A percentile compares a stretch with the other conserved stretches of the same genome.
Conservation (phyloP, 306 rosid genomes). For the Vigna reflexopilosa region DNA sequence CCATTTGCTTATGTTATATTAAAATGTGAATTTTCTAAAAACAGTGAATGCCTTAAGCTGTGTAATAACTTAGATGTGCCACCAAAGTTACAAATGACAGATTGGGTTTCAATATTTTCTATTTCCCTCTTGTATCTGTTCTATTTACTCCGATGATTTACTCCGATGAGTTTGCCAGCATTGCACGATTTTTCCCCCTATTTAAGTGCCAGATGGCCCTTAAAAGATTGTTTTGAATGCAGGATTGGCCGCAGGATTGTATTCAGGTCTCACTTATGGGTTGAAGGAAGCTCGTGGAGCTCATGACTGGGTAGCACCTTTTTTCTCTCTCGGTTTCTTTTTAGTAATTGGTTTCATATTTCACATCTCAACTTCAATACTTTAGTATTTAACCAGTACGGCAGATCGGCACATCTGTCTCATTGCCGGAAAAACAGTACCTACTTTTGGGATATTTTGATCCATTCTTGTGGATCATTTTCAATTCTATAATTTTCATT, state of each 20-base stretch:
- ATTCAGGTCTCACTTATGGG: constrained; percentile 94
- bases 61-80: constrained; percentile 9
- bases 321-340: neutral
- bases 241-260: constrained; percentile 95
- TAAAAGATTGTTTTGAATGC: constrained; percentile 24
- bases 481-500: neutral
- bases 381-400: neutral
- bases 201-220: constrained; percentile 11
- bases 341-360: neutral
- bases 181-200: neutral
- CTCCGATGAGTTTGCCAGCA: neutral
- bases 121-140: constrained; percentile 10
- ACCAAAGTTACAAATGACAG: neutral
- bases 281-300: constrained; percentile 89
- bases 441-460: constrained; percentile 8
- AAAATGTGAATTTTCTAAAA: neutral
- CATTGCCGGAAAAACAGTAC: neutral
- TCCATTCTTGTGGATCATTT: constrained; percentile 7
- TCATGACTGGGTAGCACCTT: constrained; percentile 83
- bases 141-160: constrained; percentile 17
- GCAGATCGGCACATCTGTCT: neutral
- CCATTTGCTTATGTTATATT: neutral
- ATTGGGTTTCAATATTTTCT: neutral
- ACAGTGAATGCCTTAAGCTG: neutral
- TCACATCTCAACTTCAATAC: neutral